A percentile compares a stretch with the other conserved stretches of the same genome.
phyloP scores from a whole-genome alignment of 805 yeast species.

The Saccharomyces eubayanus region DNA sequence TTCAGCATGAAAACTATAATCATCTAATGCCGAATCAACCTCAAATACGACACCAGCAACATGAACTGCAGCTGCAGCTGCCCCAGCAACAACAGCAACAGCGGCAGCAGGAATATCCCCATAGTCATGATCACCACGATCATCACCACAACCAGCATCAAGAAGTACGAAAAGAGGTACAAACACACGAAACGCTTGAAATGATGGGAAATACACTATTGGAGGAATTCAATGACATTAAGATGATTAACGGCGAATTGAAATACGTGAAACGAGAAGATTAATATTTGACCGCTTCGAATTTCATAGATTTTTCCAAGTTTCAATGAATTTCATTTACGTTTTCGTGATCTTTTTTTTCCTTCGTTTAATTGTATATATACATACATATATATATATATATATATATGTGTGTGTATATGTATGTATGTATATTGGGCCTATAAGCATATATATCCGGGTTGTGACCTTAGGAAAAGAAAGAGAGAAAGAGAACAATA shows the following conservation, averaged over 20 bases:
- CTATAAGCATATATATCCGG: not conserved
- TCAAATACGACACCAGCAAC: not conserved
- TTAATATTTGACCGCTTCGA: not conserved
- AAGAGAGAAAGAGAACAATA: not conserved
- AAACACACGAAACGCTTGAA: not conserved
- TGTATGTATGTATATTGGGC: not conserved
- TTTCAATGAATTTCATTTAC: not conserved
- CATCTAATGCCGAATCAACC: not conserved
- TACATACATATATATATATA: no score
- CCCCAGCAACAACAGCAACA: not conserved
- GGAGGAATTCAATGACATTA: conserved; percentile 3
- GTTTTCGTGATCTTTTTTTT: not conserved
- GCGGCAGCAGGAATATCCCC: not conserved
- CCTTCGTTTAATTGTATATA: not conserved
- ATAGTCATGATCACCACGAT: not conserved
- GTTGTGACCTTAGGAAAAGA: not conserved
- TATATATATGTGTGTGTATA: no score
- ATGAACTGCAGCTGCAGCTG: not conserved
- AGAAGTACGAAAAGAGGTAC: not conserved
- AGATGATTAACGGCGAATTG: conserved; percentile 4
- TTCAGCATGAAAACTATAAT: not conserved
- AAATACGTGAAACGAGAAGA: not conserved
- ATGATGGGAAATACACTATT: conserved; percentile 3
- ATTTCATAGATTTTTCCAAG: not conserved
- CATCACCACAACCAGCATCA: not conserved